Evolutionary conservation across 2,329 filamentous ascomycete genomes (phyloP).

Genomic region (Lasiodiplodia theobromae): DNA sequence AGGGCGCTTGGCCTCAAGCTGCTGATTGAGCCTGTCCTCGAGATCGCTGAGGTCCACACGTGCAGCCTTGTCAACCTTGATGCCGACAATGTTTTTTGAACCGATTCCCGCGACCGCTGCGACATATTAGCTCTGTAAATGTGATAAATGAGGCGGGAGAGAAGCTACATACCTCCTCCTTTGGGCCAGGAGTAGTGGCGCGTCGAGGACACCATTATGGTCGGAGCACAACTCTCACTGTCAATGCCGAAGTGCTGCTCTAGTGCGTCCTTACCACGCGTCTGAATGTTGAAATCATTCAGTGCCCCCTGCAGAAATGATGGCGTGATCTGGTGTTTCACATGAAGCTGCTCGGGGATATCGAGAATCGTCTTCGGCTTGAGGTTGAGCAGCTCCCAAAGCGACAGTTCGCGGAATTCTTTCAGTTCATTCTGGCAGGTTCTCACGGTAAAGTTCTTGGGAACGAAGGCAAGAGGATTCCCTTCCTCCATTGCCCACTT

Average conservation of each 20-base stretch:
- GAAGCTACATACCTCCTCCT: slow-evolving; percentile 47
- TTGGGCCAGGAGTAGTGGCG: slow-evolving; percentile 61
- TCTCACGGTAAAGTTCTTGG: slow-evolving; percentile 39
- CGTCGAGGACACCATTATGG: slow-evolving; percentile 52
- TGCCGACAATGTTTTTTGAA: slow-evolving; percentile 50
- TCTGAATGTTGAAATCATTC: slow-evolving; percentile 49
- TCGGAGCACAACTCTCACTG: slow-evolving; percentile 35
- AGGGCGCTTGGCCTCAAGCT: slow-evolving; percentile 38
- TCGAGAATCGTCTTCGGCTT: slow-evolving; percentile 50
- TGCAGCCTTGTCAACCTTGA: slow-evolving; percentile 51
- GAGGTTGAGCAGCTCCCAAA: slow-evolving; percentile 58
- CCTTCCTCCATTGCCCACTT: slow-evolving; percentile 38
- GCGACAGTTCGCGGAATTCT: slow-evolving; percentile 46
- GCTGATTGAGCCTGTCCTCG: slow-evolving; percentile 41
- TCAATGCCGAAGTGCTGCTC: slow-evolving; percentile 44
- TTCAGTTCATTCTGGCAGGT: slow-evolving; percentile 43
- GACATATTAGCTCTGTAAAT: slow-evolving; percentile 38
- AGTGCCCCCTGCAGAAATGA: slow-evolving; percentile 44
- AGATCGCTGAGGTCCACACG: slow-evolving; percentile 48
- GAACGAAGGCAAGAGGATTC: slow-evolving; percentile 41
- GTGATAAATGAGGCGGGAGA: neutral
- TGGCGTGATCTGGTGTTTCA: slow-evolving; percentile 52
- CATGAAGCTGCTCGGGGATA: slow-evolving; percentile 47
- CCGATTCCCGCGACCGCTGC: slow-evolving; percentile 55
- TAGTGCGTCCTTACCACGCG: slow-evolving; percentile 48